Base-by-base conservation (phyloP, 1,139 yeast genomes). In the Magnusiomyces tetraspermus region DNA sequence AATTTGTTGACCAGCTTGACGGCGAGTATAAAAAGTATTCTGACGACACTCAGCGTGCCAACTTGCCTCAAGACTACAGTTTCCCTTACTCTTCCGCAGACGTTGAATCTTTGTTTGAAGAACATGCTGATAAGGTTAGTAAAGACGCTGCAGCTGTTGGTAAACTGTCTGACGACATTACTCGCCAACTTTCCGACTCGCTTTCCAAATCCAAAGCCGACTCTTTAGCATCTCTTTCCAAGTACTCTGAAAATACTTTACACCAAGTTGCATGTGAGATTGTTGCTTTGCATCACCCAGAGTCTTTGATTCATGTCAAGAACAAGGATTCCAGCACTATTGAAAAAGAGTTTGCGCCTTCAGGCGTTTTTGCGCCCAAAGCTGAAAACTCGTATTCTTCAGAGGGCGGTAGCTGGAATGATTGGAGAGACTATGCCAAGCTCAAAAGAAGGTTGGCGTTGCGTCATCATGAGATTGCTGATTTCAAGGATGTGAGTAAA, bases 401-500 rank as follows among this genome's bases (percentile, higher is more conserved):
- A 66, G 52, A 48, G n/a, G 58, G 61, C n/a, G 60, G 60, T n/a
- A n/a, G n/a, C 43, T 84, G 92, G 85, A 67, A 71, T 24, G 79
- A 80, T 47, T 85, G 92, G 92, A 83, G 79, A 63, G 75, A 75
- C 56, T 84, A 78, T 64, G 80, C 81, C 59, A 67, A 68, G 48
- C 72, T 82, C 53, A 85, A 84, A 63, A 80, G 77, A 53, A 66
- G 70, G 23, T 67, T 85, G 33, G 73, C 76, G 58, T 70, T 72
- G 24, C 72, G 78, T 52, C 75, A 95, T 54, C 87, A 85, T 58
- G 70, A 69, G 30, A 68, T 87, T 40, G 75, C 75, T 51, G 69
- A 74, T 48, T 73, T 76, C 55, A 75, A 76, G 5, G 69, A 75
- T 8, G 78, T 81, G 10, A 72, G 81, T 63, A 69, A 68, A 2